Evolutionary conservation across 225 moss, liverwort and hornwort genomes (phyloP).

Genomic region (Rhytidiadelphus loreus): DNA sequence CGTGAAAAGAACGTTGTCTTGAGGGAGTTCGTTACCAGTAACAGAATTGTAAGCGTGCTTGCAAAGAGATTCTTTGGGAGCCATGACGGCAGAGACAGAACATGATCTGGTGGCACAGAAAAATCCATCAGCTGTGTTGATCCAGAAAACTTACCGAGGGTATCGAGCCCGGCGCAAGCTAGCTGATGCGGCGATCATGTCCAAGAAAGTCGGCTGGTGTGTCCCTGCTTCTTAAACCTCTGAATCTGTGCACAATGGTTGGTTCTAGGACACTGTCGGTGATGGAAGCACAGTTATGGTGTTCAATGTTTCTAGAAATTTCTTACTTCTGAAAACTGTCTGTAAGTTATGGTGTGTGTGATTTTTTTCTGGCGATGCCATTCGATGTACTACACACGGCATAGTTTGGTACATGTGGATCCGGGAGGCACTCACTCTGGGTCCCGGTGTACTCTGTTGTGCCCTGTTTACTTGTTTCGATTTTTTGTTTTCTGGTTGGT

Average conservation of each 20-base stretch:
- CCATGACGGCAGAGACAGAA: neutral
- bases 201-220: slow-evolving; percentile 64
- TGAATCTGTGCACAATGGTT: neutral
- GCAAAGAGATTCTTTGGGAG: neutral
- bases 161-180: slow-evolving; percentile 66
- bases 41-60: neutral
- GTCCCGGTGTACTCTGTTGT: neutral
- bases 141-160: slow-evolving; percentile 73
- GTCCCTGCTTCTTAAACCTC: neutral
- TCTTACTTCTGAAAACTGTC: neutral
- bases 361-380: neutral
- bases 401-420: neutral
- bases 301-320: neutral
- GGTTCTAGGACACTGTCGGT: neutral
- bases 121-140: slow-evolving; percentile 30
- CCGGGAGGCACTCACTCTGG: neutral
- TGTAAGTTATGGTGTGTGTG: neutral
- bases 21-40: neutral
- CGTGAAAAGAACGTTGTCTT: neutral
- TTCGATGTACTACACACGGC: neutral
- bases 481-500: neutral
- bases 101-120: neutral
- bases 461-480: neutral
- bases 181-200: slow-evolving; percentile 83
- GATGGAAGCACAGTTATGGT: neutral